phyloP scores from a whole-genome alignment of 2,329 filamentous ascomycete species.

The Fusarium solani-melongenae region DNA sequence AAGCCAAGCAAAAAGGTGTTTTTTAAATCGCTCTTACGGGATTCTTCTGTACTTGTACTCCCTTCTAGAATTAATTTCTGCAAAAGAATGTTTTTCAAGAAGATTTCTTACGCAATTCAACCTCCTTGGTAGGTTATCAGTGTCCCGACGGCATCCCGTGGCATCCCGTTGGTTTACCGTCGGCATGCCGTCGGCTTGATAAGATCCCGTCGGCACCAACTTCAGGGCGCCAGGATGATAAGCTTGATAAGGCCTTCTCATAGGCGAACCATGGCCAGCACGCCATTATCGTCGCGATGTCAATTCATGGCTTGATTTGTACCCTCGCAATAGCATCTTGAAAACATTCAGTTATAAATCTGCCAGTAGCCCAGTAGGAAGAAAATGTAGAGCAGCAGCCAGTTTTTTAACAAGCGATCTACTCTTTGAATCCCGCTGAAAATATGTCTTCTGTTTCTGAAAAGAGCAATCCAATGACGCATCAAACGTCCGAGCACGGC shows the following conservation, averaged over 20 bases:
- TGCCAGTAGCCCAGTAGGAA: not conserved
- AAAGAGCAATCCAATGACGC: conserved; percentile 2
- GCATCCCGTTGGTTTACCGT: conserved; percentile 34
- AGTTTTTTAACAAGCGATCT: not conserved
- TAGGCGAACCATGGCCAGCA: conserved; percentile 35
- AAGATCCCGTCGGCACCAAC: not conserved
- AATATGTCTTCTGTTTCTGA: conserved; percentile 28
- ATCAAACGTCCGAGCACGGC: conserved; percentile 9
- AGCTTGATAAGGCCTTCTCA: conserved; percentile 4
- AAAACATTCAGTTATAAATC: not conserved
- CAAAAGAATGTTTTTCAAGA: not conserved
- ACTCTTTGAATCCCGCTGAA: not conserved
- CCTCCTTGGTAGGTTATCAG: not conserved
- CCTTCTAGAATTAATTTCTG: not conserved
- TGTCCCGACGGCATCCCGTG: conserved; percentile 2
- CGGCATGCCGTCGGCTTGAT: conserved; percentile 23
- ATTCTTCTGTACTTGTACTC: not conserved
- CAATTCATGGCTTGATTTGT: not conserved
- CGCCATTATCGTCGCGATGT: conserved; percentile 41
- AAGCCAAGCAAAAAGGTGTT: not conserved
- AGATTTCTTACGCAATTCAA: not conserved
- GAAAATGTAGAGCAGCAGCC: not conserved
- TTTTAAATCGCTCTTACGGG: not conserved
- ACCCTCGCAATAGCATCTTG: not conserved
- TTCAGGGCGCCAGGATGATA: conserved; percentile 10